phyloP scores from a whole-genome alignment of 352 stramenopile species.

The Phytophthora tubulina region DNA sequence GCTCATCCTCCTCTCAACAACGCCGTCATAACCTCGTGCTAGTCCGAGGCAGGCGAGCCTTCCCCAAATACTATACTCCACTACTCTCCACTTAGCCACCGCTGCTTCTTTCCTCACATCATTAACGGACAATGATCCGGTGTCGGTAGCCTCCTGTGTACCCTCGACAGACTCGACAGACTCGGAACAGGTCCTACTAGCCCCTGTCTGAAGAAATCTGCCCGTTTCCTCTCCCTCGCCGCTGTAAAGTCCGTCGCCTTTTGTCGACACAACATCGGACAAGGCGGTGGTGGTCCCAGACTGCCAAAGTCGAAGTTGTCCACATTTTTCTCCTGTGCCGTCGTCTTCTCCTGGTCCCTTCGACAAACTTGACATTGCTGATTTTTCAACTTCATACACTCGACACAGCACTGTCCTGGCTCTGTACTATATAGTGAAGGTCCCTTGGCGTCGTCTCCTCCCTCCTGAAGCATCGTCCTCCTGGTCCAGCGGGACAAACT shows the following conservation, averaged over 20 bases:
- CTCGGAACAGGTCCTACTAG: background rate
- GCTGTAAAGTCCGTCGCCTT: slow-evolving; percentile 48
- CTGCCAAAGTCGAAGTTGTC: slow-evolving; percentile 39
- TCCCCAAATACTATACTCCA: slow-evolving; percentile 26
- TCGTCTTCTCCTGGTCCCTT: slow-evolving; percentile 9
- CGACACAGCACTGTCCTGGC: slow-evolving; percentile 1
- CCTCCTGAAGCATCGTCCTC: slow-evolving; percentile 19
- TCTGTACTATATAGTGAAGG: slow-evolving; percentile 13
- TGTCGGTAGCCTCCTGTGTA: slow-evolving; percentile 10
- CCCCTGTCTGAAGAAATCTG: slow-evolving; percentile 6
- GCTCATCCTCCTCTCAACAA: slow-evolving; percentile 1
- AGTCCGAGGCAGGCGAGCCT: background rate
- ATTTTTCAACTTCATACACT: slow-evolving; percentile 10
- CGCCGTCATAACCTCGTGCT: slow-evolving; percentile 1
- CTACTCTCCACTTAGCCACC: background rate
- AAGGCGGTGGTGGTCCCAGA: slow-evolving; percentile 44
- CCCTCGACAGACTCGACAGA: background rate
- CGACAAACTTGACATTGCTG: slow-evolving; percentile 11
- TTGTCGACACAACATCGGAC: slow-evolving; percentile 48
- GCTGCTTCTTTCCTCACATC: slow-evolving; percentile 16
- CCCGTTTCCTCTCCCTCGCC: slow-evolving; percentile 29
- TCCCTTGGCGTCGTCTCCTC: slow-evolving; percentile 1
- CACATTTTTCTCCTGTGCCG: slow-evolving; percentile 13
- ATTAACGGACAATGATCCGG: slow-evolving; percentile 21
- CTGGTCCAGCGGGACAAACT: slow-evolving; percentile 33